These are phyloP conservation scores for Helichrysum umbraculigerum DNA, from an alignment of 129 eudicot genomes.

Conservation along the genomic window DNA sequence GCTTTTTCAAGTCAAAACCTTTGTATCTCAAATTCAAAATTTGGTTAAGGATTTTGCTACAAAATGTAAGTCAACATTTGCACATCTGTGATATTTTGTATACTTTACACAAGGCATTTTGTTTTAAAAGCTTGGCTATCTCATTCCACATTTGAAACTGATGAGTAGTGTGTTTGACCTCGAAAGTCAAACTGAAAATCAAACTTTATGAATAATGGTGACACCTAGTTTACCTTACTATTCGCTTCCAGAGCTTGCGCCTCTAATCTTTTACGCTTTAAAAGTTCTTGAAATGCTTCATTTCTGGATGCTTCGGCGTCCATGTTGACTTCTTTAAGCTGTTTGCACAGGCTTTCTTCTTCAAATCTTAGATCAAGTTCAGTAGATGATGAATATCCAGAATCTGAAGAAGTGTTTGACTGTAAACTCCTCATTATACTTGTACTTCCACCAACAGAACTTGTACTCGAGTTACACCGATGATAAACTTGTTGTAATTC, in stretches of 20 bases:
- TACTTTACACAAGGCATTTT: not conserved
- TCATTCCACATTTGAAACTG: not conserved
- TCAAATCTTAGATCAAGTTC: conserved; percentile 40
- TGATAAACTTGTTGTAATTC: conserved; percentile 10
- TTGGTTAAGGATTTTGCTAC: not conserved
- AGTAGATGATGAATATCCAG: conserved; percentile 39
- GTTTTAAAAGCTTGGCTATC: not conserved
- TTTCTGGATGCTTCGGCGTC: conserved; percentile 54
- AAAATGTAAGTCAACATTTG: conserved; percentile 2
- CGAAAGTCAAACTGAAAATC: not conserved
- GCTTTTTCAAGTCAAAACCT: conserved; percentile 2
- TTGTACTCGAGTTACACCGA: conserved; percentile 18
- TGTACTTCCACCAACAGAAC: conserved; percentile 20
- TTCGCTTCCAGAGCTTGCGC: conserved; percentile 50
- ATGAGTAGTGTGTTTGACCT: conserved; percentile 16
- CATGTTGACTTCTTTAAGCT: conserved; percentile 45
- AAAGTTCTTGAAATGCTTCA: conserved; percentile 48
- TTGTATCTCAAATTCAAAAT: not conserved
- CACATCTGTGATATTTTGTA: not conserved
- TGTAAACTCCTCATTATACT: conserved; percentile 25
- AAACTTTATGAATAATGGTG: not conserved
- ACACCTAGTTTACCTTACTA: conserved; percentile 40
- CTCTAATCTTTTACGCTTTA: conserved; percentile 53
- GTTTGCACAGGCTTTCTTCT: conserved; percentile 47
- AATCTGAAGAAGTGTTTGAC: conserved; percentile 37